Evolutionary conservation across 2,329 filamentous ascomycete species (phyloP).

Genomic region (Trichothecium roseum): DNA sequence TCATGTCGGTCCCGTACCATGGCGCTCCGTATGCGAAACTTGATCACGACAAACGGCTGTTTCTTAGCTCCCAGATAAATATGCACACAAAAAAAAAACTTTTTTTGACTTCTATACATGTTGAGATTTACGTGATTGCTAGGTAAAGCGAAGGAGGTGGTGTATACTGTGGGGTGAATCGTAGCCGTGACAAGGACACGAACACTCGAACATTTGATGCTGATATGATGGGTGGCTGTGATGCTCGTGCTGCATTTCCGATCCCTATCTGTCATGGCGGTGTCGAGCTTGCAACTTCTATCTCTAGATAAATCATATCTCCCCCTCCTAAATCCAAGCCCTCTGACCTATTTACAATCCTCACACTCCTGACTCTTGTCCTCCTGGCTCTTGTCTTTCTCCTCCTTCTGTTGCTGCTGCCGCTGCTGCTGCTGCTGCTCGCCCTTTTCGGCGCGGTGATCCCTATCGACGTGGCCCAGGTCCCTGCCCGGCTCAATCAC

Average conservation of each 20-base stretch:
- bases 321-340: no score
- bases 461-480: slow-evolving; percentile 70
- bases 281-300: no score
- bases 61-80: slow-evolving; percentile 31
- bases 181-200: no score
- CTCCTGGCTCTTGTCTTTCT: neutral
- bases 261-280: no score
- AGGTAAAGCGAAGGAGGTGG: no score
- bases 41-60: slow-evolving; percentile 30
- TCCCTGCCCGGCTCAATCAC: slow-evolving; percentile 68
- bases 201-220: no score
- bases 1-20: no score
- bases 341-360: slow-evolving; percentile 2
- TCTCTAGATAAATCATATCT: no score
- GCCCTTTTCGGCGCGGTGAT: slow-evolving; percentile 15
- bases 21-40: slow-evolving; percentile 12
- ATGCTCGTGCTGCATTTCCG: no score
- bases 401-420: neutral
- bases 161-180: no score
- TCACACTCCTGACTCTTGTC: slow-evolving; percentile 4
- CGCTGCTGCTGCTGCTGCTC: slow-evolving; percentile 2
- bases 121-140: neutral
- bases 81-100: slow-evolving; percentile 16
- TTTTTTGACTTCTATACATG: slow-evolving; percentile 14
- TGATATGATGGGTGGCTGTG: no score